These are phyloP conservation scores for Solanum hybrid DNA, from an alignment of 305 asterid genomes.

Conservation along the genomic window DNA sequence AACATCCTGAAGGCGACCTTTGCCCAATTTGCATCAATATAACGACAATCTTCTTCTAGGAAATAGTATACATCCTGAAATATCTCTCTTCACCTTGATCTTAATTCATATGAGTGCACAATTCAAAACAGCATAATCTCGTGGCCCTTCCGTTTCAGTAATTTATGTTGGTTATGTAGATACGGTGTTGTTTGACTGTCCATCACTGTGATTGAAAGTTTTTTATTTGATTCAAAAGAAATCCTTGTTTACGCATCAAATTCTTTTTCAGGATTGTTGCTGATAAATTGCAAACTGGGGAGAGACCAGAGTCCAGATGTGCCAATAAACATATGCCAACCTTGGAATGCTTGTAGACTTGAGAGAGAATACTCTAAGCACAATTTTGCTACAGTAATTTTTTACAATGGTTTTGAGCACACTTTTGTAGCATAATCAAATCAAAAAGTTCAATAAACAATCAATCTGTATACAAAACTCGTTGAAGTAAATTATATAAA, in stretches of 20 bases:
- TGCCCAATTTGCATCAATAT: not conserved
- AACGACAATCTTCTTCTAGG: not conserved
- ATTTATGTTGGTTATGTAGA: not conserved
- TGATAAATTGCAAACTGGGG: not conserved
- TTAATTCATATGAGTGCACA: not conserved
- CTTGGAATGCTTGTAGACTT: not conserved
- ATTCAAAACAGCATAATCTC: not conserved
- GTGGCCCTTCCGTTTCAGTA: not conserved
- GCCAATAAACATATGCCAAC: not conserved
- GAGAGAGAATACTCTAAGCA: not conserved
- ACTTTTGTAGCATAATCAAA: not conserved
- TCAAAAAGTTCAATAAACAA: not conserved
- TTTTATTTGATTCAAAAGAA: not conserved
- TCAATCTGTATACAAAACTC: not conserved
- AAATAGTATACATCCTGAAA: not conserved
- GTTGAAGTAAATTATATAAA: not conserved
- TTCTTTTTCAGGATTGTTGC: conserved; percentile 1
- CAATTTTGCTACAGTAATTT: not conserved
- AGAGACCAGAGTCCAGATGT: not conserved
- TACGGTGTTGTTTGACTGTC: not conserved
- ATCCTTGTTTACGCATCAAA: not conserved
- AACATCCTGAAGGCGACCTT: not conserved
- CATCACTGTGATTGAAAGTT: not conserved
- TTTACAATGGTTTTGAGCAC: not conserved
- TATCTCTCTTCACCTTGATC: not conserved